Evolutionary conservation across 148 eudicot species (phyloP).

Genomic region (Camellia sinensis): DNA sequence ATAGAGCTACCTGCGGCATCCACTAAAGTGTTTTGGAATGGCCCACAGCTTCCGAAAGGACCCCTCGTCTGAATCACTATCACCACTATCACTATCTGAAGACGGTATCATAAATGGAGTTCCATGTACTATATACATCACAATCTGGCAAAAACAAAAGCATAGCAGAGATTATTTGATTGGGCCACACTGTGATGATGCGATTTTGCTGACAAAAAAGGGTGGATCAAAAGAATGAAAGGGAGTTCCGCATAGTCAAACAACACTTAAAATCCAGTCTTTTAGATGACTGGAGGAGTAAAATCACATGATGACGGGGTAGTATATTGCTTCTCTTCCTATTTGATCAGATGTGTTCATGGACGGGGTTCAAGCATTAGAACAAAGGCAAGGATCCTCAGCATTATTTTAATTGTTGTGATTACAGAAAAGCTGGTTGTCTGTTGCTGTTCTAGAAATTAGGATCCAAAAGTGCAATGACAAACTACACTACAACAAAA

Average conservation of each 20-base stretch:
- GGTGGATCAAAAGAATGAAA: neutral
- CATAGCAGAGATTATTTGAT: neutral
- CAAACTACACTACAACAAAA: too few relatives aligned
- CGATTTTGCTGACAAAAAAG: neutral
- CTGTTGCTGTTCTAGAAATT: too few relatives aligned
- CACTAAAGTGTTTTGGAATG: constrained; percentile 11
- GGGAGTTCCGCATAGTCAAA: too few relatives aligned
- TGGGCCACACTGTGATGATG: neutral
- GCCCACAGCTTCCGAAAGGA: constrained; percentile 43
- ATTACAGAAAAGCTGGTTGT: neutral
- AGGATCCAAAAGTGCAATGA: too few relatives aligned
- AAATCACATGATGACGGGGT: too few relatives aligned
- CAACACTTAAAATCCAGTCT: too few relatives aligned
- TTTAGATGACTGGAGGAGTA: too few relatives aligned
- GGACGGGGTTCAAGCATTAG: too few relatives aligned
- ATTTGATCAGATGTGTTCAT: too few relatives aligned
- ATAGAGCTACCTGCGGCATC: neutral
- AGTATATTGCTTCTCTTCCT: too few relatives aligned
- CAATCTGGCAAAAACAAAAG: constrained; percentile 48
- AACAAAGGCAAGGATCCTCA: too few relatives aligned
- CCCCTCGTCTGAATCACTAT: constrained; percentile 51
- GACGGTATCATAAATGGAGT: constrained; percentile 21
- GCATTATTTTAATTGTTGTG: neutral
- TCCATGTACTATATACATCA: constrained; percentile 44
- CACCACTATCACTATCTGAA: constrained; percentile 67